Evolutionary conservation across 306 rosid species (phyloP), one percentile per base, ranked within the genome.

Genomic region (Argentina anserina): DNA sequence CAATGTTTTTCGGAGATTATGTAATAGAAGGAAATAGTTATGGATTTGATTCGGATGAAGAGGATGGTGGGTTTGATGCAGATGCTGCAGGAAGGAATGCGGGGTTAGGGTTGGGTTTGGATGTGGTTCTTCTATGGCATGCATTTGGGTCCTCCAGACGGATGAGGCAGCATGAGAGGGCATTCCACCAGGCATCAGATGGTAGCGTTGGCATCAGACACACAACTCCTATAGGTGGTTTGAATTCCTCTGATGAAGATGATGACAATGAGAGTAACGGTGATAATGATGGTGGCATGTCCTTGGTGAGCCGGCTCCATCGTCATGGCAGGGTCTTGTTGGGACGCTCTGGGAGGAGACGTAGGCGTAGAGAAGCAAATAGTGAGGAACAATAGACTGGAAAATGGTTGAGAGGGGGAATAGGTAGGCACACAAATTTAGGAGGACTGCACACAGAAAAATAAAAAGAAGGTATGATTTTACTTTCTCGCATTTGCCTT

Each of bases 1-100:
- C 99, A 69, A 86, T 91, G 86, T 87, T 95, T 52, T 88, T 87
- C 11, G 99, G 99, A 46, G 99, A 95, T 79, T 95, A 95, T 62
- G 96, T 95, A 46, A 87, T 95, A 13, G 99, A 95, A 75, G 87
- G 92, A 76, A 90, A 84, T 60, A 87, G 75, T 80, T 76, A 81
- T 65, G 87, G 78, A 37, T 77, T 76, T 5, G 88, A 87, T 62
- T 26, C 89, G 1, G 96, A 88, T 14, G 98, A 89, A 29, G 93
- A 89, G 45, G 94, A 88, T 42, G 90, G 79, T 12, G 81, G 79
- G 28, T 78, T 74, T 21, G 87, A 86, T 76, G 84, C 72, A 13
- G 84, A 76, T 53, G 86, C 64, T 74, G 78, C 76, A 55, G 96
- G 87, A 50, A 82, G 92, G 67, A 86, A 71, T 71, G 95, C 88